Conservation (phyloP, 352 stramenopile genomes). For the Globisporangium uncinulatum region DNA sequence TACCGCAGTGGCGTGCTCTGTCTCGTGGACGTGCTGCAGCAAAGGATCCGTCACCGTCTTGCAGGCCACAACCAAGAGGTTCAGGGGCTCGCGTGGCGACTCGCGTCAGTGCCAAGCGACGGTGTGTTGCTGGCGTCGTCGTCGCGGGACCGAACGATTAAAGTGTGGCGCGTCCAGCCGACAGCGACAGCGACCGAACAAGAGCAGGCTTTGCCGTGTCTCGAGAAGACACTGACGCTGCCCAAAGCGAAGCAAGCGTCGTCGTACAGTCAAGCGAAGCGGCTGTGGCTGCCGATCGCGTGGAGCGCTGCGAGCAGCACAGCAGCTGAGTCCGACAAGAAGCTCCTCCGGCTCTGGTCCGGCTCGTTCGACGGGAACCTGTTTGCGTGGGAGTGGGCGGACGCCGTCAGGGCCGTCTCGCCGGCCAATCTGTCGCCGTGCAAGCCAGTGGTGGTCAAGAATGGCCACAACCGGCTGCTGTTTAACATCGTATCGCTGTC, state of each 20-base stretch:
- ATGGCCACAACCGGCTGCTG: constrained; percentile 53
- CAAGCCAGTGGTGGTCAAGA: constrained; percentile 50
- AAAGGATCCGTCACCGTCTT: constrained; percentile 32
- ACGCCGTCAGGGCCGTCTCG: constrained; percentile 4
- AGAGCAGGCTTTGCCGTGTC: constrained; percentile 3
- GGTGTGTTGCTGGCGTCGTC: constrained; percentile 48
- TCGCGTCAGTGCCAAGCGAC: not conserved
- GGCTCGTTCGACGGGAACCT: constrained; percentile 68
- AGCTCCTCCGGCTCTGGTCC: constrained; percentile 43
- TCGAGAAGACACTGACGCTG: constrained; percentile 33
- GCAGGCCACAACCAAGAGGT: constrained; percentile 71
- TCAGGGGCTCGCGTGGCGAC: constrained; percentile 44
- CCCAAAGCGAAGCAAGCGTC: constrained; percentile 61
- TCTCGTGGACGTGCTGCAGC: constrained; percentile 35
- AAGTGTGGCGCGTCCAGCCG: constrained; percentile 35
- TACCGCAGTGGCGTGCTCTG: constrained; percentile 66
- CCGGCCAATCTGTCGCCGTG: constrained; percentile 9
- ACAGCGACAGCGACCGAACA: not conserved
- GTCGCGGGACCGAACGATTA: constrained; percentile 65
- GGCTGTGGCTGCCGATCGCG: constrained; percentile 66
- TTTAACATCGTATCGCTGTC: constrained; percentile 51
- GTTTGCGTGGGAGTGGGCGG: constrained; percentile 51
- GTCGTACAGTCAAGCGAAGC: constrained; percentile 58
- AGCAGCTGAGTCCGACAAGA: not conserved
- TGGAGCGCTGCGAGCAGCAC: constrained; percentile 26